Evolutionary conservation across 345 rosid species (phyloP).

Genomic region (Salix brachista): DNA sequence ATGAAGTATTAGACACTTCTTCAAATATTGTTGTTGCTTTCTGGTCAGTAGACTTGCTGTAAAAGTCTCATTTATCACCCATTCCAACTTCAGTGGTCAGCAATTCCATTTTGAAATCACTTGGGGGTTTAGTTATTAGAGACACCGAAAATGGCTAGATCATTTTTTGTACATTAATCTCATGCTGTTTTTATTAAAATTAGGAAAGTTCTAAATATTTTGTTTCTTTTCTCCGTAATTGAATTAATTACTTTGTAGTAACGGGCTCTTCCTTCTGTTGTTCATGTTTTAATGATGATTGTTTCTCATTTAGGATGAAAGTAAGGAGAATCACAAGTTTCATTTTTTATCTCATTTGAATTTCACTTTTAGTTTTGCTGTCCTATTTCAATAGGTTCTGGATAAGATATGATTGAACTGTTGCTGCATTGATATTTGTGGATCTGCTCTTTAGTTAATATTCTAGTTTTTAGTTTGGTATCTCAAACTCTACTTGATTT

Average conservation of each 20-base stretch:
- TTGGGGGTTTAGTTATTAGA: background rate
- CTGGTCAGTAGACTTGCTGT: background rate
- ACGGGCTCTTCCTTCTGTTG: background rate
- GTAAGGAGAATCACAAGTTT: background rate
- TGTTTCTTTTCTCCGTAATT: background rate
- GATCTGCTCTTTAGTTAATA: background rate
- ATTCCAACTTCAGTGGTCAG: background rate
- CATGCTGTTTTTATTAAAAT: background rate
- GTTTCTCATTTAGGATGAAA: background rate
- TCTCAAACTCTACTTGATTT: background rate
- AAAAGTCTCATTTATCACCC: background rate
- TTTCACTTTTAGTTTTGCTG: background rate
- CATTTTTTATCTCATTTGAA: background rate
- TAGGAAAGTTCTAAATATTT: background rate
- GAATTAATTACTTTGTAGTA: background rate
- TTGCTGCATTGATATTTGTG: background rate
- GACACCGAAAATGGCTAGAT: background rate
- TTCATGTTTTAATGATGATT: background rate
- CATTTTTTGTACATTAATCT: no score
- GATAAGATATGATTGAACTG: background rate
- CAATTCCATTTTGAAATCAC: background rate
- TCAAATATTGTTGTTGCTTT: background rate
- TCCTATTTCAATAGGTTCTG: background rate
- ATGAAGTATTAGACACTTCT: background rate
- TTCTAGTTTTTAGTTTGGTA: background rate